phyloP scores from a whole-genome alignment of 192 early-diverging fungal species.

The Pecoramyces ruminantium region DNA sequence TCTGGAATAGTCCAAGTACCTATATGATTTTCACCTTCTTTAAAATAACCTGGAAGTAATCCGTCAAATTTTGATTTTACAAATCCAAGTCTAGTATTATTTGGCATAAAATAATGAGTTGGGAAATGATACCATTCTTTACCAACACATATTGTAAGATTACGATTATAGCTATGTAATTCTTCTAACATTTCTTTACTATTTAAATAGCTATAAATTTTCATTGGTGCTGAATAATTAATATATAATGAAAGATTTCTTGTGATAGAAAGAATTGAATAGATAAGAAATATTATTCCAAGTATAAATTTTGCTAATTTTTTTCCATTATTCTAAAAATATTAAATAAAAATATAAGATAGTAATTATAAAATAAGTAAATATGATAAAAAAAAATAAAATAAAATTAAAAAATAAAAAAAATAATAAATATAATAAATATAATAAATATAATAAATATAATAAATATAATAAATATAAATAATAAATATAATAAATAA shows the following conservation, averaged over 20 bases:
- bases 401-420: too few relatives aligned
- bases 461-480: too few relatives aligned
- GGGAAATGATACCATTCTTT: conserved; percentile 94
- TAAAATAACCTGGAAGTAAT: conserved; percentile 67
- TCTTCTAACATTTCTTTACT: conserved; percentile 6
- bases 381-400: too few relatives aligned
- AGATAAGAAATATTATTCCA: conserved; percentile 1
- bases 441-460: too few relatives aligned
- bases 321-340: not conserved
- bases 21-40: conserved; percentile 14
- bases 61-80: conserved; percentile 54
- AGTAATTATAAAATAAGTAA: too few relatives aligned
- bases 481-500: too few relatives aligned
- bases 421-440: too few relatives aligned
- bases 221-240: conserved; percentile 62
- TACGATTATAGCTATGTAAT: conserved; percentile 1
- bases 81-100: conserved; percentile 47
- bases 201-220: conserved; percentile 32
- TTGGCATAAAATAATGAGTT: conserved; percentile 75
- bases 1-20: conserved; percentile 17
- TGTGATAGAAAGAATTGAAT: conserved; percentile 36
- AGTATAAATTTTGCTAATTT: not conserved
- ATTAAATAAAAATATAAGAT: too few relatives aligned
- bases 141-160: conserved; percentile 57
- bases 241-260: conserved; percentile 46